Evolutionary conservation across 345 rosid genomes (phyloP), one percentile per base, ranked within the genome.

Genomic region (Lenwebbia sp.): DNA sequence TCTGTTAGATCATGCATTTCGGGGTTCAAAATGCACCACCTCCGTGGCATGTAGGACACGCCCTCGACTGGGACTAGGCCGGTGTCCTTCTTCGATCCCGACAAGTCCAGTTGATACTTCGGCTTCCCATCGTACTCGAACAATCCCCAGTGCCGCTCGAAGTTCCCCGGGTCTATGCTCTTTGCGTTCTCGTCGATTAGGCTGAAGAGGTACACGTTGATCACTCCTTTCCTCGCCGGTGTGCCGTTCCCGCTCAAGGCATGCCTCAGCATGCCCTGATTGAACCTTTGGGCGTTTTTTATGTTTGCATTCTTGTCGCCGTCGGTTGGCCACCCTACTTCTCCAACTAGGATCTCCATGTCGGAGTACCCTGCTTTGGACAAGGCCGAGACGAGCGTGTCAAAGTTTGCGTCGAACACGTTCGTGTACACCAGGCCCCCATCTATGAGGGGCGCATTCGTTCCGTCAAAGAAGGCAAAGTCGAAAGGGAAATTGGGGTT

Each of bases 251-350:
- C 96, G 33, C 90, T 91, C 85, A 91, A 17, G 57, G 90, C 92
- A 85, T 92, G 95, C 82, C 78, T 81, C 54, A 94, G 86, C 60
- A 96, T 86, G 11, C 96, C 98, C 30, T 92, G 96, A 56, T 93
- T 93, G 87, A 96, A 96, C 90, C 88, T 90, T 86, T 90, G 89
- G 19, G 98, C 96, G 55, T 88, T 89, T 26, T 78, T 58, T 22
- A 88, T 26, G 60, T 95, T 94, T 5, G 96, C 96, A 54, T 84
- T 89, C 85, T 87, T 90, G 62, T 94, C 90, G 40, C 98, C 96
- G 47, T 96, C 96, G 1, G 96, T 96, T 41, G 98, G 98, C 98
- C 98, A 94, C 37, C 98, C 98, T 2, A 95, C 91, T 82, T 96
- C 98, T 84, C 98, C 98, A 3, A 95, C 88, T 1, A 96, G 87